Base-by-base conservation (phyloP, 208 protist genomes). In the Acanthamoeba rhysodes region DNA sequence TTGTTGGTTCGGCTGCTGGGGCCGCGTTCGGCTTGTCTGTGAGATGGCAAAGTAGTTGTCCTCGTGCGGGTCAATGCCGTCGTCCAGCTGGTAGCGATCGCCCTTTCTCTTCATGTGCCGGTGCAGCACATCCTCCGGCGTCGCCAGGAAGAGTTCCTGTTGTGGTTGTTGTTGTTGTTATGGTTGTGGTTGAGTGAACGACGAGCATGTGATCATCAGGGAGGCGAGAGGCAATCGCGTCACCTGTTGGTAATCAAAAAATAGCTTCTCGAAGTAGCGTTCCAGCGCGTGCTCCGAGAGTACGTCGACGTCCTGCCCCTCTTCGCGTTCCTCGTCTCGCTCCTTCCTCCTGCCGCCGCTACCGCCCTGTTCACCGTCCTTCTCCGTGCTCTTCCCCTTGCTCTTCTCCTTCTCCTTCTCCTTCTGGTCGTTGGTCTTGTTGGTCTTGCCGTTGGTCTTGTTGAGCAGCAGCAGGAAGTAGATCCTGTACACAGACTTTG, bases 1-100 rank as follows among this genome's bases (percentile, higher is more conserved):
- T 50, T 29, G 24, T 4, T 66, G 59, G 24, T 66, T 18, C 9
- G 32, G 68, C 68, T 74, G 70, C 29, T 48, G 70, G 20, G 29
- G 29, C 4, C 16, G 27, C 70, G 29, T 48, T 8, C 29, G 8
- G 14, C 37, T 80, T 22, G 74, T 41, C 45, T 41, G 74, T 2
- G 50, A 9, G 18, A 55, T 24, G 74, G 74, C 74, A 84, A 84
- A 84, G 74, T 84, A 84, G 74, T 84, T 84, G 41, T 84, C 74
- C 37, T 84, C 74, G 20, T 84, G 24, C 20, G 74, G 74, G 32
- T 84, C 74, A 12, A 84, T 84, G 74, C 74, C 74, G 53, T 84
- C 74, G 32, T 84, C 74, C 24, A 84, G 37, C 37, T 57, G 32
- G 41, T 84, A 84, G 8, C 74, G 74, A 32, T 84, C 74, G 7